Percentiles rank a stretch among this genome's conserved stretches.
Conservation (phyloP, 164 flowering plant species). For the Aristolochia fimbriata region DNA sequence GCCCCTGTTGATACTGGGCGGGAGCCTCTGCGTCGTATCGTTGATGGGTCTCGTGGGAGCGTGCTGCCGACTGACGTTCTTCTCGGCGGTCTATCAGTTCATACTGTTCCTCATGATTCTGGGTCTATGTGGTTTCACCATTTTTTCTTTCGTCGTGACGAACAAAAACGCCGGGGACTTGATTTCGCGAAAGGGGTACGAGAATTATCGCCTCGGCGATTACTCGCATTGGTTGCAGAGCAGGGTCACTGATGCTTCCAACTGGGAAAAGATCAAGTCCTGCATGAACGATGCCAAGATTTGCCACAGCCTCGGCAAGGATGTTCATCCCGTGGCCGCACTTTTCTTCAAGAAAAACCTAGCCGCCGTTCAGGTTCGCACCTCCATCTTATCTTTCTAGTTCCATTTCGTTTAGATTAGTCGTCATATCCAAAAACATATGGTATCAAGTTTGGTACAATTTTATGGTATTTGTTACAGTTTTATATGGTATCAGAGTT, state of each 20-base stretch:
- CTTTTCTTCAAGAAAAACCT: slow-evolving; percentile 19
- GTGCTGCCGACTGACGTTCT: slow-evolving; percentile 12
- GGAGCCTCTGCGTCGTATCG: slow-evolving; percentile 17
- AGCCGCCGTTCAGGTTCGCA: slow-evolving; percentile 35
- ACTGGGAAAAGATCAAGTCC: slow-evolving; percentile 40
- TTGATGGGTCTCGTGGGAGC: slow-evolving; percentile 40
- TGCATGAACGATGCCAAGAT: slow-evolving; percentile 40
- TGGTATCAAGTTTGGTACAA: too few species aligned
- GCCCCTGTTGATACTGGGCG: slow-evolving; percentile 31
- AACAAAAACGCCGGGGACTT: slow-evolving; percentile 35
- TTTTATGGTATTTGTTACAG: too few species aligned
- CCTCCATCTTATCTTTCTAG: neutral
- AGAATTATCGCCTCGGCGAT: slow-evolving; percentile 39
- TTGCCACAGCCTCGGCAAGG: slow-evolving; percentile 18
- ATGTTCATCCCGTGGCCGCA: neutral
- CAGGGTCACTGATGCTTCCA: slow-evolving; percentile 22
- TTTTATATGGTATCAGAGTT: too few species aligned
- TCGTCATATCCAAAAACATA: too few species aligned
- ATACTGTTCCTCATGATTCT: slow-evolving; percentile 30
- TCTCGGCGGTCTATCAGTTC: slow-evolving; percentile 35
- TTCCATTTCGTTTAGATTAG: too few species aligned
- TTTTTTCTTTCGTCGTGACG: slow-evolving; percentile 39
- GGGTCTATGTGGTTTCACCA: slow-evolving; percentile 28
- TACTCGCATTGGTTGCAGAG: slow-evolving; percentile 53
- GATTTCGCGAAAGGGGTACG: slow-evolving; percentile 27